Conservation (phyloP, 2,329 filamentous ascomycete genomes). For the Xylariales sp. region DNA sequence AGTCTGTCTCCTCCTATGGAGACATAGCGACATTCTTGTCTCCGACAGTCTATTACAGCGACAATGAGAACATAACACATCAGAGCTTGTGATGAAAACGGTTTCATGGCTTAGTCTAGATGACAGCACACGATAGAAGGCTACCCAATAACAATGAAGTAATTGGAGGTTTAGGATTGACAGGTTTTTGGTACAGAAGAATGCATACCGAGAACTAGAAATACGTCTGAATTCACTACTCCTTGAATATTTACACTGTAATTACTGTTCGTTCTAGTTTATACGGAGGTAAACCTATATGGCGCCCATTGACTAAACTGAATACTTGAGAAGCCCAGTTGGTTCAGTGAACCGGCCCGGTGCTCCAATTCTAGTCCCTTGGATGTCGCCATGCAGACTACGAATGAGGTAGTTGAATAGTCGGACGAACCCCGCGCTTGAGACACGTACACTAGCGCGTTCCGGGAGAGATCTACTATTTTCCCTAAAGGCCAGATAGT, state of each 20-base stretch:
- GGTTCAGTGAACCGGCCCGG: neutral
- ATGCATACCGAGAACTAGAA: constrained; percentile 4
- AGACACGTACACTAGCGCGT: constrained; percentile 15
- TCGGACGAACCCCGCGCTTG: constrained; percentile 17
- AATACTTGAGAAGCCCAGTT: neutral
- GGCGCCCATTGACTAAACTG: neutral
- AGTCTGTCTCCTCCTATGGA: constrained; percentile 10
- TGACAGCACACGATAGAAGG: constrained; percentile 38
- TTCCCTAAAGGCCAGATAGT: neutral
- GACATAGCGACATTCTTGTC: neutral
- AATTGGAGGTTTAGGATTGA: constrained; percentile 31
- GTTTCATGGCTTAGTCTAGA: constrained; percentile 47
- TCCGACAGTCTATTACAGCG: constrained; percentile 13
- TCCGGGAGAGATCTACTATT: constrained; percentile 22
- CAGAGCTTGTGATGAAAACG: constrained; percentile 26
- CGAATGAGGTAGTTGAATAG: constrained; percentile 30
- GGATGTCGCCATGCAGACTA: constrained; percentile 31
- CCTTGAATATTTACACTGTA: neutral
- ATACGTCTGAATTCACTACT: constrained; percentile 10
- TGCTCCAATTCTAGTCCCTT: neutral
- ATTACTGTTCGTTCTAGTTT: neutral
- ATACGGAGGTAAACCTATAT: neutral
- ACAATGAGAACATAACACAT: constrained; percentile 16
- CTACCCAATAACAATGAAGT: constrained; percentile 24
- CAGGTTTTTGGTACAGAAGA: neutral